Conservation (phyloP, 805 yeast genomes). For the Priceomyces fermenticarens region DNA sequence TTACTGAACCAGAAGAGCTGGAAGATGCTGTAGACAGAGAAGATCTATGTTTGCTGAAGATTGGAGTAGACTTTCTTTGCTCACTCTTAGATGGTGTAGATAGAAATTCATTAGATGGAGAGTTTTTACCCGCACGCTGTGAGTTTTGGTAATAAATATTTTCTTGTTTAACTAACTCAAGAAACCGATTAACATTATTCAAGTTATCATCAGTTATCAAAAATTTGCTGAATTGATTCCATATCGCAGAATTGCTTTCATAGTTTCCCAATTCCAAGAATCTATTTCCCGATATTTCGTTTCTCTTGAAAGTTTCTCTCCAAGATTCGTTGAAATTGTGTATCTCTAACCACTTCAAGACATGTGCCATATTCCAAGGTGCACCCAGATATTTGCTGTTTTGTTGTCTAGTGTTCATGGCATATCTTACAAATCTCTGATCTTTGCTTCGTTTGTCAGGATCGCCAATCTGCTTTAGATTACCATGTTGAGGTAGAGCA, state of each 20-base stretch:
- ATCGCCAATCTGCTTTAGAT: too few relatives aligned
- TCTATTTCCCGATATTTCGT: conserved; percentile 57
- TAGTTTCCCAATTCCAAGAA: conserved; percentile 69
- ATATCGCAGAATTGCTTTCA: conserved; percentile 44
- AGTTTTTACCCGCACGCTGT: not conserved
- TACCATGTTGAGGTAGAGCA: conserved; percentile 11
- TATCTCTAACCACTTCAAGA: conserved; percentile 62
- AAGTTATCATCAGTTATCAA: conserved; percentile 42
- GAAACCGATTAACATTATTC: conserved; percentile 51
- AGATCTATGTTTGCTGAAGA: conserved; percentile 21
- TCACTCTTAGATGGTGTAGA: conserved; percentile 18
- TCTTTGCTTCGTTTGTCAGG: conserved; percentile 17
- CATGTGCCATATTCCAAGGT: conserved; percentile 73
- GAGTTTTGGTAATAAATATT: not conserved
- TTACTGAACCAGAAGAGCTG: conserved; percentile 6
- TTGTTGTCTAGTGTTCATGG: conserved; percentile 29
- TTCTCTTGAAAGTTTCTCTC: conserved; percentile 59
- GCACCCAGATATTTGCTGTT: conserved; percentile 38
- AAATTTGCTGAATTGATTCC: conserved; percentile 41
- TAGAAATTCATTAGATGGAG: not conserved
- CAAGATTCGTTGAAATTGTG: conserved; percentile 71
- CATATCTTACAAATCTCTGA: conserved; percentile 40
- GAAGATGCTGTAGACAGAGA: conserved; percentile 18
- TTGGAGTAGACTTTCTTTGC: conserved; percentile 30
- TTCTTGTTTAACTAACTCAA: conserved; percentile 17